Evolutionary conservation across 2,329 filamentous ascomycete species (phyloP), one percentile per base, ranked within the genome.

Genomic region (Fusarium foetens): DNA sequence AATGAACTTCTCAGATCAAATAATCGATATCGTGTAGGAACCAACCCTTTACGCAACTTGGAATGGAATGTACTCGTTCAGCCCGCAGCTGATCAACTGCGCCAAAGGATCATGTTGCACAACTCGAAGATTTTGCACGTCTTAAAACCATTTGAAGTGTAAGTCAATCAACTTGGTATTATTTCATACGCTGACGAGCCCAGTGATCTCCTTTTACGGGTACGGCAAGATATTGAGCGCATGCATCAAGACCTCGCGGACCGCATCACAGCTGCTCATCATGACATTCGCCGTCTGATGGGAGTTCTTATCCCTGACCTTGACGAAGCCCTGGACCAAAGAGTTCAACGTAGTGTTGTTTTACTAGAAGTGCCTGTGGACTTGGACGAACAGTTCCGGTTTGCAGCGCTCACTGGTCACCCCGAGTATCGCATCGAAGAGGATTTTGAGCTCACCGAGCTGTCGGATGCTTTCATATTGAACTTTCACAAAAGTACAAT

Each of bases 81-180:
- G 52, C 80, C 80, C 2, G 68, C 51, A 19, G 81, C 77, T 29
- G 79, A 82, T 25, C 73, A 75, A 29, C 70, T 82, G 12, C 78
- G 80, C 10, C 66, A 74, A 36, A 74, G 77, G 11, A 80, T 82
- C 25, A 65, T 70, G n/a, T 65, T 82, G 21, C 81, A 82, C 58
- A 81, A 79, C 62, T 76, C 77, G 25, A 81, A 80, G 60, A 72
- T 82, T 12, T 61, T 77, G 19, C 79, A 79, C 36, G 66, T 81
- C 2, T 51, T 82, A 39, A 80, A 80, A 53, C 81, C 81, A 1
- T 81, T 82, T 46, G 79, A 82, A 55, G 80, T 82, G 80, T 81
- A 66, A 71, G 80, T 66, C 5, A 21, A 8, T 10, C 14, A 5
- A 21, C 8, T 11, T 14, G 13, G 17, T 13, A 52, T 49, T 5